Evolutionary conservation across 208 protist genomes (phyloP), one percentile per base, ranked within the genome.

Genomic region (Acanthamoeba polyphaga): DNA sequence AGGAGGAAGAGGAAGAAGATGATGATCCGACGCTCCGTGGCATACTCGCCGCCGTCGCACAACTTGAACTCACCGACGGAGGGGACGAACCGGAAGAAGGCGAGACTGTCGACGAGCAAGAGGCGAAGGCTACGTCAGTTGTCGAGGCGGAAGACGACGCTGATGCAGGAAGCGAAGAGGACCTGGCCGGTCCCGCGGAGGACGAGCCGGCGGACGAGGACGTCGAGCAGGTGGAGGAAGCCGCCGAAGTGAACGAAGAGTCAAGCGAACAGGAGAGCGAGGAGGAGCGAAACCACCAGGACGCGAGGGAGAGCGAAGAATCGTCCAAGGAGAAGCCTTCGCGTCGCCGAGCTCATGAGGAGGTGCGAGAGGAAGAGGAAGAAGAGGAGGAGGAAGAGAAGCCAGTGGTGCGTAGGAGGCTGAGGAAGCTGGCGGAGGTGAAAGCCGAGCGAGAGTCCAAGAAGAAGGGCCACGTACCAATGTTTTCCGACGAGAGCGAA

Each of bases 361-460:
- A 88, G 10, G 29, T 12, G 55, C 46, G 58, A 15, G 15, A 64
- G 34, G 9, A n/a, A 62, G 51, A n/a, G 22, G 60, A 90, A 32
- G 82, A 89, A 64, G 32, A 89, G n/a, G 60, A 90, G 55, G 60
- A 90, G n/a, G 88, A 93, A 29, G 88, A 93, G 0, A 76, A 76
- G n/a, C 32, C 38, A 6, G 27, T 51, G 22, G 66, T 93, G 53
- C 60, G 66, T 17, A 8, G 38, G 27, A 15, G 88, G 29, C 19
- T 93, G 24, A 72, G 51, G 46, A 93, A 93, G 66, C 62, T 80
- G 38, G 88, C 88, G 9, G 64, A 93, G 46, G 46, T 80, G 5
- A 72, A 38, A 24, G 84, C 53, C 32, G 22, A 66, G 53, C n/a
- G 60, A 4, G 84, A 91, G 58, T 34, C 66, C 5, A 80, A 72